Base-by-base conservation (phyloP, 225 moss, liverwort and hornwort genomes). In the Pseudisothecium myosuroides region DNA sequence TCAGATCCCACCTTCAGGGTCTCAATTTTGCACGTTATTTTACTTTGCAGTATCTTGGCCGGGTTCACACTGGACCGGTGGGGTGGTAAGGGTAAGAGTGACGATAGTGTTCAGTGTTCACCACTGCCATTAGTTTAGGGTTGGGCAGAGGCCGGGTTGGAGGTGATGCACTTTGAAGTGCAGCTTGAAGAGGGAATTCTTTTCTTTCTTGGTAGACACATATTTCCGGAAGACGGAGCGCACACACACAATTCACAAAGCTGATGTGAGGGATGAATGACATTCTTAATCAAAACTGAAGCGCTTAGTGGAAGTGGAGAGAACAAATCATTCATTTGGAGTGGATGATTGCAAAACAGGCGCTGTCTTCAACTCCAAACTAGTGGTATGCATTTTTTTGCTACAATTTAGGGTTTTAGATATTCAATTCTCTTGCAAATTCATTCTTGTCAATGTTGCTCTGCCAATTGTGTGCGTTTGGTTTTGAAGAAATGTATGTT, bases 281-380 rank as follows among this genome's bases (percentile, higher is more conserved):
- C 10, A 75, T 19, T 75, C 29, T 75, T 19, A 4, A 47, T 47
- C 4, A 1, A 8, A 47, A n/a, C n/a, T n/a, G n/a, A n/a, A 31
- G 47, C 4, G 2, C 19, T 18, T 49, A 47, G 1, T 0, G 1
- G 11, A 49, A 31, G 49, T 31, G 1, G 19, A 0, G 7, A 32
- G 19, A 19, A 75, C 1, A 5, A 74, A 74, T 7, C 1, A 0
- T 75, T n/a, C n/a, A n/a, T n/a, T n/a, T 0, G 4, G 2, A 49
- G 7, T 1, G 0, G 4, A 75, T 1, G 4, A 74, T 75, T 49
- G 49, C 4, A 47, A 4, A 49, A 31, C 2, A 45, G 0, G 6
- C 7, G 0, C 3, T 29, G 3, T 29, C 31, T 75, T 31, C 17
- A 73, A 4, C 2, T 73, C 28, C 41, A 29, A 29, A 0, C n/a